phyloP scores from a whole-genome alignment of 2,329 filamentous ascomycete species.

The Hymenoscyphus occultus region DNA sequence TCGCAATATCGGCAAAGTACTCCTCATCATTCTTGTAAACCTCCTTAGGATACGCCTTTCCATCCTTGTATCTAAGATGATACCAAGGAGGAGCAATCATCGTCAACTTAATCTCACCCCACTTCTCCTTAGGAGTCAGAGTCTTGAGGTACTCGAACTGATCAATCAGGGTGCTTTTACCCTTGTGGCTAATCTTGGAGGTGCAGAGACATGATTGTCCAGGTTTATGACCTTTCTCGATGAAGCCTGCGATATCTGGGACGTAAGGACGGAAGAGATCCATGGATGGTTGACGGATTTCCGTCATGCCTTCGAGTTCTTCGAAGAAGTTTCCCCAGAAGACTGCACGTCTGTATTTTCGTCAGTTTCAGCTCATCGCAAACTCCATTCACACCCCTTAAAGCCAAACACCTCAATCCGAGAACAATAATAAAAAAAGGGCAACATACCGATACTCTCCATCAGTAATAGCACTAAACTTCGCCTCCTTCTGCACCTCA shows the following conservation, averaged over 20 bases:
- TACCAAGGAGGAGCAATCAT: constrained; percentile 68
- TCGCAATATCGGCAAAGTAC: constrained; percentile 53
- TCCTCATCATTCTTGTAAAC: constrained; percentile 52
- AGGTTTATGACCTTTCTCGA: constrained; percentile 45
- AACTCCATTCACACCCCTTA: not conserved
- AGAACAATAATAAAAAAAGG: not conserved
- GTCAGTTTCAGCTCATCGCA: not conserved
- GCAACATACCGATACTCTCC: constrained; percentile 49
- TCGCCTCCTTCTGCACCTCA: constrained; percentile 54
- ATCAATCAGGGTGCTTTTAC: constrained; percentile 41
- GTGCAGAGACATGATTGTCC: constrained; percentile 46
- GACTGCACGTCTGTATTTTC: constrained; percentile 25
- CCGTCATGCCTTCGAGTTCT: constrained; percentile 31
- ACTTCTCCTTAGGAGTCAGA: constrained; percentile 57
- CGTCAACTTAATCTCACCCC: constrained; percentile 67
- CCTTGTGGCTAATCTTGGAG: constrained; percentile 46
- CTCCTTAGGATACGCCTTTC: constrained; percentile 49
- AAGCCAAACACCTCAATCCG: not conserved
- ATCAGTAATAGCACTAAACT: constrained; percentile 55
- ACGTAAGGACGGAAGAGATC: constrained; percentile 42
- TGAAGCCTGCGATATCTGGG: constrained; percentile 43
- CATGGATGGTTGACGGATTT: constrained; percentile 34
- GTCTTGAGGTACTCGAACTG: constrained; percentile 55
- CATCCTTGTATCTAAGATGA: constrained; percentile 59
- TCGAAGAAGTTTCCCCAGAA: constrained; percentile 34